A percentile compares a stretch with the other conserved stretches of the same genome.
Evolutionary conservation across 306 rosid genomes (phyloP).

Genomic region (Medicago ruthenica): DNA sequence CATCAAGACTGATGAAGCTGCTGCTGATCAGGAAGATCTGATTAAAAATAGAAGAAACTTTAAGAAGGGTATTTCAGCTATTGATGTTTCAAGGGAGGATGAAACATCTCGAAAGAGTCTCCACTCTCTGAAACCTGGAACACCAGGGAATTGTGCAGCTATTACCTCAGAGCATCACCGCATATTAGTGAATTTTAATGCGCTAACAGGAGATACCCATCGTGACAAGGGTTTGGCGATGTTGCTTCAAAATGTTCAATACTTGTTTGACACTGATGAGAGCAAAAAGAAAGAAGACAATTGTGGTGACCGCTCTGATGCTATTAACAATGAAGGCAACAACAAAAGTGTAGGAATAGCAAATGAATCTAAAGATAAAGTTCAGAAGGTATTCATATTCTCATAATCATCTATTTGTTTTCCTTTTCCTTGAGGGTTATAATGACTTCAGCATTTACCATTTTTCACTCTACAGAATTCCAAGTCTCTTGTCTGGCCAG

Average conservation of each 20-base stretch:
- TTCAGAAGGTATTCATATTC: slow-evolving; percentile 59
- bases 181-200: slow-evolving; percentile 60
- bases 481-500: slow-evolving; percentile 82
- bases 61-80: slow-evolving; percentile 70
- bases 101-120: slow-evolving; percentile 59
- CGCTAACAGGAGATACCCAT: slow-evolving; percentile 70
- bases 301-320: slow-evolving; percentile 55
- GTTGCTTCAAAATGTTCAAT: slow-evolving; percentile 69
- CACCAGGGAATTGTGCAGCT: slow-evolving; percentile 67
- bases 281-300: slow-evolving; percentile 50
- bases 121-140: slow-evolving; percentile 67
- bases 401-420: slow-evolving; percentile 14
- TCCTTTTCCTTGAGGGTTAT: slow-evolving; percentile 28
- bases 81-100: slow-evolving; percentile 82
- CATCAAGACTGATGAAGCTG: slow-evolving; percentile 66
- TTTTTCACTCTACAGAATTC: slow-evolving; percentile 55
- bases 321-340: slow-evolving; percentile 47
- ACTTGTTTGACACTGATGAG: slow-evolving; percentile 57
- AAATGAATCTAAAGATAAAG: slow-evolving; percentile 54
- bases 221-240: slow-evolving; percentile 87
- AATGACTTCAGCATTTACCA: slow-evolving; percentile 31
- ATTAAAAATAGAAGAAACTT: slow-evolving; percentile 67
- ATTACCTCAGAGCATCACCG: slow-evolving; percentile 66
- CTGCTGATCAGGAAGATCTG: slow-evolving; percentile 69
- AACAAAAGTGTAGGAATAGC: slow-evolving; percentile 42